Base-by-base conservation (phyloP, 495 filamentous ascomycete species). In the Aspergillus bridgeri region DNA sequence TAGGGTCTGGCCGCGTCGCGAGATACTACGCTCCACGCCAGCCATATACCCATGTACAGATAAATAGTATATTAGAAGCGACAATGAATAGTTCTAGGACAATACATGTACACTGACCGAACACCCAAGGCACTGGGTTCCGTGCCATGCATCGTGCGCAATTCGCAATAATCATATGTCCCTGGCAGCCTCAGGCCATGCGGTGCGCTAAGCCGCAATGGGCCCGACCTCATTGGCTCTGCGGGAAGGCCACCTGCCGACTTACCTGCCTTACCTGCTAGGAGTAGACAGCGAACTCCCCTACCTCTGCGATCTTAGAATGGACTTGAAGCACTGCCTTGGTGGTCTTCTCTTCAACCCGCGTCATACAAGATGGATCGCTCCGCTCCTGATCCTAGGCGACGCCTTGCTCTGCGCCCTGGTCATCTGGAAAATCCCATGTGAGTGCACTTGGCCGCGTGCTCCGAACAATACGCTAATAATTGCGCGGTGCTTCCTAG, bases 381-480 rank as follows among this genome's bases (percentile, higher is more conserved):
- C 81, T 5, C 86, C 89, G 3, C 69, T 87, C 0, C 77, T 97
- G 3, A 74, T 96, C 51, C 61, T 87, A n/a, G 76, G 78, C 43
- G 94, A 98, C 65, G 86, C 87, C 5, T 64, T 82, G 24, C 82
- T 98, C 18, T 91, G 86, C 67, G 79, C 71, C 20, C 69, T 90
- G 25, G 82, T 98, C 56, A 91, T 98, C 57, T 83, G 82, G 81
- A 94, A 87, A 66, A 81, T 97, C 53, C 85, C 92, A 42, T 98
- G 93, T 97, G 78, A 75, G 87, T 56, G 42, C 42, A 9, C 13
- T 45, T 27, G 8, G 48, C 48, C 48, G 24, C 42, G 17, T 24
- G 23, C 20, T 15, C 38, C 42, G 18, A 24, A 46, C 45, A 57
- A 24, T 24, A 43, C 42, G 21, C 63, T 71, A 65, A 66, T 57